Percentiles rank a stretch among this genome's conserved stretches.
Conservation (phyloP, 192 early-diverging fungal genomes). For the Cladochytrium replicatum region DNA sequence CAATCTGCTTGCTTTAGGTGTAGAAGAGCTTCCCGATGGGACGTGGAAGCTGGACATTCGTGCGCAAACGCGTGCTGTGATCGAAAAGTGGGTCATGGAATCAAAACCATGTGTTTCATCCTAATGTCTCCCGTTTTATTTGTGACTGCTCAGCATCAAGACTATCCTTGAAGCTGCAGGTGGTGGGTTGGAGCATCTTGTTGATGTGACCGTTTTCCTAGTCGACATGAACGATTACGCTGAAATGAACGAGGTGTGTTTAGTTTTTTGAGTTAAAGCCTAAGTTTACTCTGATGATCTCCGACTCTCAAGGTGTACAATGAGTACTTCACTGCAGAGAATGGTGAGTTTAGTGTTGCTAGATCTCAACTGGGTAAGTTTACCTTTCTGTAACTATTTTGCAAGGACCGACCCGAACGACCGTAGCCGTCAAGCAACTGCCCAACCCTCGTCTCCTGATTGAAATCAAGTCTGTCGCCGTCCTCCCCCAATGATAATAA, state of each 20-base stretch:
- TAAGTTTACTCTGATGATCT: conserved; percentile 1
- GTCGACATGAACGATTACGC: conserved; percentile 58
- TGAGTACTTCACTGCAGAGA: conserved; percentile 45
- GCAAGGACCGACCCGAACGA: conserved; percentile 43
- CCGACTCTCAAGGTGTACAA: conserved; percentile 43
- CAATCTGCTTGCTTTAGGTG: conserved; percentile 8
- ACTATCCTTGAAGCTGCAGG: conserved; percentile 45
- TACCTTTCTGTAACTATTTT: background rate
- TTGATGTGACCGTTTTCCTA: conserved; percentile 65
- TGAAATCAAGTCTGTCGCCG: conserved; percentile 53
- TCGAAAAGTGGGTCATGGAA: conserved; percentile 41
- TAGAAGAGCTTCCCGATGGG: conserved; percentile 41
- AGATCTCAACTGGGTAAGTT: too few species aligned
- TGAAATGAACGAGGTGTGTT: conserved; percentile 43
- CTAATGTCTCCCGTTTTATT: too few species aligned
- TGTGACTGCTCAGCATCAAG: conserved; percentile 52
- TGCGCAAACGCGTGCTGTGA: conserved; percentile 52
- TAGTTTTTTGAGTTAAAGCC: too few species aligned
- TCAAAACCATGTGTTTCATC: background rate
- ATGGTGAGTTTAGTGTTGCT: too few species aligned
- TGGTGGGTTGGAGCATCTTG: conserved; percentile 41
- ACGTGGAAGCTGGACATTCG: conserved; percentile 46
- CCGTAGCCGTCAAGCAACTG: conserved; percentile 53
- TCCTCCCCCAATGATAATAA: too few species aligned
- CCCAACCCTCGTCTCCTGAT: conserved; percentile 55